Percentiles rank a stretch among this genome's conserved stretches.
These are phyloP conservation scores for Adiantum capillusveneris DNA, from an alignment of 75 land plant genomes.

Conservation along the genomic window DNA sequence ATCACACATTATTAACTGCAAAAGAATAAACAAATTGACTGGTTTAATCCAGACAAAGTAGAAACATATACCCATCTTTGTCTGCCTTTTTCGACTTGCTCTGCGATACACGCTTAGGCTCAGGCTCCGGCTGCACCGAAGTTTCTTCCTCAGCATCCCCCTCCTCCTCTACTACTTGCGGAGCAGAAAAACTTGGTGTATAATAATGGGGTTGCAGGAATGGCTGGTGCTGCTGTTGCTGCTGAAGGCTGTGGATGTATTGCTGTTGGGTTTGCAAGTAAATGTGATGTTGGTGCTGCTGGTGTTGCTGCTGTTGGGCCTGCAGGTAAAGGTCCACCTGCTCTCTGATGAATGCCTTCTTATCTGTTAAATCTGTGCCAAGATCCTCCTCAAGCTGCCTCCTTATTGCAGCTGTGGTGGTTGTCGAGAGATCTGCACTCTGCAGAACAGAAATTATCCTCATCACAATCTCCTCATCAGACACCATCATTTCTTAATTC, in stretches of 20 bases:
- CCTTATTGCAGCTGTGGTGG: conserved; percentile 56
- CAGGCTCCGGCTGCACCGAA: conserved; percentile 17
- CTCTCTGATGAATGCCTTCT: conserved; percentile 72
- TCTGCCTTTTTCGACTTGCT: conserved; percentile 17
- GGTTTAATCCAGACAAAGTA: background rate
- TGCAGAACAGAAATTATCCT: conserved; percentile 51
- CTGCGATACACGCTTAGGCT: conserved; percentile 11
- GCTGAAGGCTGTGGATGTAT: conserved; percentile 18
- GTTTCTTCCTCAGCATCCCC: conserved; percentile 33
- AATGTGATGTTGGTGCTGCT: conserved; percentile 6
- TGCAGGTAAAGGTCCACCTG: conserved; percentile 68
- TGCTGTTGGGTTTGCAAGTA: too few species aligned
- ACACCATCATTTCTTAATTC: conserved; percentile 32
- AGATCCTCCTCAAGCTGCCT: conserved; percentile 66
- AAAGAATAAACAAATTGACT: background rate
- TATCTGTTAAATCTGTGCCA: conserved; percentile 53
- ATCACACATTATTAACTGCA: background rate
- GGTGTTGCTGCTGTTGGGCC: conserved; percentile 16
- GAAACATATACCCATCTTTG: conserved; percentile 22
- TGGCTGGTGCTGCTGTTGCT: conserved; percentile 16
- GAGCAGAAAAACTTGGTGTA: conserved; percentile 13
- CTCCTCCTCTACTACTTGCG: conserved; percentile 24
- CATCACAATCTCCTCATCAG: conserved; percentile 61
- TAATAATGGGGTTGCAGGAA: conserved; percentile 14
- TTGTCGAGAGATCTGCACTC: conserved; percentile 63